Evolutionary conservation across 345 rosid species (phyloP).

Genomic region (Salix caprea): DNA sequence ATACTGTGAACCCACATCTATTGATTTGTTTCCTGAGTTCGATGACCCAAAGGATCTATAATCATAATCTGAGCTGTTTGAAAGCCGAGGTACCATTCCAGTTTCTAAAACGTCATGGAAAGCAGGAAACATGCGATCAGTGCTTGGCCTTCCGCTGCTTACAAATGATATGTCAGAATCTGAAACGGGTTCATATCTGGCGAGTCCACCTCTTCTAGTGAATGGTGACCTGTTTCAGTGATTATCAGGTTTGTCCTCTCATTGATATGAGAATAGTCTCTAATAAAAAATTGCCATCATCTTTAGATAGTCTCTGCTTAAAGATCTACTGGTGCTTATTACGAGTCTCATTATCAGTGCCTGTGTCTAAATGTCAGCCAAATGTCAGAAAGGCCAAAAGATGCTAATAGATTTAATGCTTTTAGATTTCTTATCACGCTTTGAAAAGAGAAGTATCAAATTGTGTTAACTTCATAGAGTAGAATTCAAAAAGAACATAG

Average conservation of each 20-base stretch:
- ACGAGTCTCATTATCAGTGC: background rate
- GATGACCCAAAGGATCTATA: constrained; percentile 36
- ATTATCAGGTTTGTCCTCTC: background rate
- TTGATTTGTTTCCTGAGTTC: constrained; percentile 38
- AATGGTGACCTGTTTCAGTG: constrained; percentile 57
- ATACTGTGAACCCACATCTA: constrained; percentile 36
- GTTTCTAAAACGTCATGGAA: constrained; percentile 23
- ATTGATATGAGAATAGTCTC: background rate
- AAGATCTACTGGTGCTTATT: background rate
- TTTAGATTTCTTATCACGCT: background rate
- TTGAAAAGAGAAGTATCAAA: background rate
- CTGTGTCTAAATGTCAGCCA: background rate
- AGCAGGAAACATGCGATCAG: constrained; percentile 38
- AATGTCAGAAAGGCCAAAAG: background rate
- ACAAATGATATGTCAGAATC: constrained; percentile 75
- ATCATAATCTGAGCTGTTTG: constrained; percentile 48
- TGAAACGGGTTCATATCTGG: constrained; percentile 35
- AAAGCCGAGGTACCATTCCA: constrained; percentile 29
- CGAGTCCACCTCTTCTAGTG: constrained; percentile 28
- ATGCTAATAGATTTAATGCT: background rate
- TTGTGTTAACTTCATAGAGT: background rate
- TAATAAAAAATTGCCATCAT: background rate
- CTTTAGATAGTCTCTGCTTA: background rate
- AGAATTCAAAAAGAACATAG: background rate
- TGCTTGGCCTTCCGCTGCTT: constrained; percentile 63